Evolutionary conservation across 768 basidiomycete genomes (phyloP).

Genomic region (Macrolepiota fuliginosa): DNA sequence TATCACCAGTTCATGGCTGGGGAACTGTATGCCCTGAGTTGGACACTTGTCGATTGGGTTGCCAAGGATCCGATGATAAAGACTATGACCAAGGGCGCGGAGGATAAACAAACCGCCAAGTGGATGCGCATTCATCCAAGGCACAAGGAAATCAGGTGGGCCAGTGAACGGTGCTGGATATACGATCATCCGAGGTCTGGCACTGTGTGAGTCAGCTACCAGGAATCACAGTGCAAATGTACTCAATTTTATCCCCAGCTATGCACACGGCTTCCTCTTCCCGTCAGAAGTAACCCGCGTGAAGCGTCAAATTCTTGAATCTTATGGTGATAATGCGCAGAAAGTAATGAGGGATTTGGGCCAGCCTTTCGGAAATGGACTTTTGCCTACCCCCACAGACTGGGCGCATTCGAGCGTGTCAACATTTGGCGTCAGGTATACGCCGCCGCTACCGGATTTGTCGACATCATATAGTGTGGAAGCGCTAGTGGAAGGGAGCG

Average conservation of each 20-base stretch:
- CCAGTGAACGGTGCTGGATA: constrained; percentile 93
- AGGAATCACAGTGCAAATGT: constrained; percentile 1
- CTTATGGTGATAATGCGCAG: constrained; percentile 45
- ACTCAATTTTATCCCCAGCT: constrained; percentile 41
- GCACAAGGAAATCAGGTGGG: constrained; percentile 80
- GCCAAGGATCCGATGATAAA: constrained; percentile 72
- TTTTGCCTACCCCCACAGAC: constrained; percentile 46
- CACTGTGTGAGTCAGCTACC: constrained; percentile 68
- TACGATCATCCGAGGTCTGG: constrained; percentile 96
- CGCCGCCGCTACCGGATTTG: constrained; percentile 64
- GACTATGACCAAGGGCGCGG: constrained; percentile 70
- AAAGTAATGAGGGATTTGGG: constrained; percentile 26
- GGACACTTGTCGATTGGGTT: constrained; percentile 85
- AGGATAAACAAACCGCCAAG: constrained; percentile 90
- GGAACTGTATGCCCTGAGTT: constrained; percentile 88
- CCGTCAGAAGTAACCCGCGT: constrained; percentile 82
- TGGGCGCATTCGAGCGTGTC: constrained; percentile 86
- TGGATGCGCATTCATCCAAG: constrained; percentile 91
- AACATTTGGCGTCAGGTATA: constrained; percentile 77
- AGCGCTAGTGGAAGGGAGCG: constrained; percentile 89
- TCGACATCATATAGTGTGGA: constrained; percentile 75
- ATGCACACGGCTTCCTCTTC: constrained; percentile 94
- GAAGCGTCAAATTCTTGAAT: constrained; percentile 45
- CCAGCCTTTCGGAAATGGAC: constrained; percentile 25
- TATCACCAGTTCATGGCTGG: constrained; percentile 94